Conservation (phyloP, 257 asterid genomes). For the Plantago ovata region DNA sequence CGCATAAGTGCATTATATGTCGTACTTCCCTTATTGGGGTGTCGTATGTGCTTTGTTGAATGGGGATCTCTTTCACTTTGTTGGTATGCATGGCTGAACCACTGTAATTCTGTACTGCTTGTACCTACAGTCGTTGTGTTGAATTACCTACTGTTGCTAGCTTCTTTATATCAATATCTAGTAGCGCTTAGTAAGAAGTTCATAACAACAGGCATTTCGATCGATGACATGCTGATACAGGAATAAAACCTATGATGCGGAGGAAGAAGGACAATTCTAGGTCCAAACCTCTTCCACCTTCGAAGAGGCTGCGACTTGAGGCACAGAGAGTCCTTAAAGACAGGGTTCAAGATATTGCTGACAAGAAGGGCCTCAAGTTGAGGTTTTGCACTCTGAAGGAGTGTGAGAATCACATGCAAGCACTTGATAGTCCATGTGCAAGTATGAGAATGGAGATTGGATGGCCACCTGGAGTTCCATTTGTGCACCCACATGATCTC, state of each 20-base stretch:
- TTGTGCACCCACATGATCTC: constrained; percentile 98
- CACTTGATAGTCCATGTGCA: constrained; percentile 87
- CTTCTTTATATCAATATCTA: constrained; percentile 23
- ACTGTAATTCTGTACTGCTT: too few relatives aligned
- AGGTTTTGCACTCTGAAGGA: constrained; percentile 92
- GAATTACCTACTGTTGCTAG: constrained; percentile 4
- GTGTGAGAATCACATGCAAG: constrained; percentile 84
- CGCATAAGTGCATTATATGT: too few relatives aligned
- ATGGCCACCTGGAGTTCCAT: constrained; percentile 96
- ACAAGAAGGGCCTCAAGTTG: constrained; percentile 90
- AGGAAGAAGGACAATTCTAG: constrained; percentile 60
- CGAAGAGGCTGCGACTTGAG: constrained; percentile 90
- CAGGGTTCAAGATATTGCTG: constrained; percentile 96
- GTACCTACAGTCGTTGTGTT: too few relatives aligned
- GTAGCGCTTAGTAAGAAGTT: constrained; percentile 51
- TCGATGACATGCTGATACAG: constrained; percentile 90
- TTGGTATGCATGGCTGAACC: too few relatives aligned
- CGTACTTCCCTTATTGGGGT: too few relatives aligned
- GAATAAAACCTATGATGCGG: constrained; percentile 60
- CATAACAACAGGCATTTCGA: constrained; percentile 77
- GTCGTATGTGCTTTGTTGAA: too few relatives aligned
- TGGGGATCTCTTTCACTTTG: too few relatives aligned
- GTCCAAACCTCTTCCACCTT: constrained; percentile 90
- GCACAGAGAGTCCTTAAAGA: constrained; percentile 97
- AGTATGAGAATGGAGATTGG: constrained; percentile 86